Evolutionary conservation across 495 filamentous ascomycete genomes (phyloP).

Genomic region (Neohortaea acidophila): DNA sequence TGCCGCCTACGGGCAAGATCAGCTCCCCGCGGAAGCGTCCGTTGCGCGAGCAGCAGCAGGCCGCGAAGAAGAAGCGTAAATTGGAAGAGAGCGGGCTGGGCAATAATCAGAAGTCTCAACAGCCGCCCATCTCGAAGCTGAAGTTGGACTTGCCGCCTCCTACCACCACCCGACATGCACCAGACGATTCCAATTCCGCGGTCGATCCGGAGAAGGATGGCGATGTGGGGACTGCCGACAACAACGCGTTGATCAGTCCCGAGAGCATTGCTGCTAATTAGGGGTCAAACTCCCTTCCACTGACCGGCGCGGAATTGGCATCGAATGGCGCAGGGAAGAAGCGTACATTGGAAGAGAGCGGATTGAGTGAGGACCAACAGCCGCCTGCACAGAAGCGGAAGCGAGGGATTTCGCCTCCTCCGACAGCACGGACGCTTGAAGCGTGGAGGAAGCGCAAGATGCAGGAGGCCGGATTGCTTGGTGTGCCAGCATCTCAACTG

Average conservation of each 20-base stretch:
- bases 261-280: constrained; percentile 23
- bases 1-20: constrained; percentile 93
- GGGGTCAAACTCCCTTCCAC: too few species aligned
- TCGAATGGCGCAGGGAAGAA: constrained; percentile 62
- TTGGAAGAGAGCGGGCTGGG: constrained; percentile 19
- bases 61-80: constrained; percentile 54
- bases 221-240: constrained; percentile 15
- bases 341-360: constrained; percentile 27
- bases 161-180: too few species aligned
- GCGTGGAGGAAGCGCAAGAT: too few species aligned
- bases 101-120: constrained; percentile 5
- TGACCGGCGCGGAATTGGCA: too few species aligned
- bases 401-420: too few species aligned
- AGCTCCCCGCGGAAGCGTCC: constrained; percentile 77
- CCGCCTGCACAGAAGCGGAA: too few species aligned
- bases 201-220: constrained; percentile 26
- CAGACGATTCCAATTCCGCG: constrained; percentile 17
- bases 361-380: neutral
- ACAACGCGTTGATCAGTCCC: constrained; percentile 30
- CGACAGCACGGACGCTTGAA: too few species aligned
- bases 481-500: too few species aligned
- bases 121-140: constrained; percentile 23
- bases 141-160: constrained; percentile 27
- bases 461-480: too few species aligned
- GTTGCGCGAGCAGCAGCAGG: constrained; percentile 53